Percentiles rank a stretch among this genome's conserved stretches.
These are phyloP conservation scores for Phytophthora fragariaefolia DNA, from an alignment of 352 stramenopile genomes.

Conservation along the genomic window DNA sequence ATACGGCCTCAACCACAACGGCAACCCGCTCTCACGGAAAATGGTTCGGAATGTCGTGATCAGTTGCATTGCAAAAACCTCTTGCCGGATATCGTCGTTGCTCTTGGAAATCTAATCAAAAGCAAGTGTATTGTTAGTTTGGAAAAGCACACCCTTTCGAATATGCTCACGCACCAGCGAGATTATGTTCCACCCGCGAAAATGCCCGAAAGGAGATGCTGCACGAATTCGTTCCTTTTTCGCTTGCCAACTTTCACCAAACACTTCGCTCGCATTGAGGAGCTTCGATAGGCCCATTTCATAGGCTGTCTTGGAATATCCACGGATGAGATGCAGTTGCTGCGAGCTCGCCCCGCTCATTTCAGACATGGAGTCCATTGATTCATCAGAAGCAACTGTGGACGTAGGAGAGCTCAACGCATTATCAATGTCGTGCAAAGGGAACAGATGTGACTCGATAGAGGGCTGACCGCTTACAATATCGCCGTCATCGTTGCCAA, in stretches of 20 bases:
- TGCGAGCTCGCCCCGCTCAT: slow-evolving; percentile 18
- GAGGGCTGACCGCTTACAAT: not conserved
- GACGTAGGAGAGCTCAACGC: slow-evolving; percentile 23
- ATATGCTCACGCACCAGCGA: slow-evolving; percentile 85
- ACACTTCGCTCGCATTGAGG: slow-evolving; percentile 64
- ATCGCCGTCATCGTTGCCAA: slow-evolving; percentile 12
- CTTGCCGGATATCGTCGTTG: slow-evolving; percentile 96
- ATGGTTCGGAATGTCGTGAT: slow-evolving; percentile 94
- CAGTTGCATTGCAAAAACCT: slow-evolving; percentile 96
- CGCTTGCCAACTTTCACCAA: slow-evolving; percentile 95
- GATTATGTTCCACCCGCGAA: slow-evolving; percentile 93
- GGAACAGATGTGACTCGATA: slow-evolving; percentile 5
- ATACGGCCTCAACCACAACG: slow-evolving; percentile 95
- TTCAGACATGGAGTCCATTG: slow-evolving; percentile 32
- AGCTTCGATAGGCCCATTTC: slow-evolving; percentile 74
- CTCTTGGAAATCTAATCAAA: slow-evolving; percentile 93
- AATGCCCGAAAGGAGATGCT: slow-evolving; percentile 83
- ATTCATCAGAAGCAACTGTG: slow-evolving; percentile 22
- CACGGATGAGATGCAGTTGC: slow-evolving; percentile 51
- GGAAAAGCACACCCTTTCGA: too few species aligned
- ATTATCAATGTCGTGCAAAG: slow-evolving; percentile 9
- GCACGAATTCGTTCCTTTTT: slow-evolving; percentile 93
- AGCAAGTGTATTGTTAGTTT: too few species aligned
- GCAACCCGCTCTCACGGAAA: slow-evolving; percentile 90
- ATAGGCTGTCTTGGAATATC: slow-evolving; percentile 68